Evolutionary conservation across 2,329 filamentous ascomycete genomes (phyloP).

Genomic region (Nectriaceae sp.): DNA sequence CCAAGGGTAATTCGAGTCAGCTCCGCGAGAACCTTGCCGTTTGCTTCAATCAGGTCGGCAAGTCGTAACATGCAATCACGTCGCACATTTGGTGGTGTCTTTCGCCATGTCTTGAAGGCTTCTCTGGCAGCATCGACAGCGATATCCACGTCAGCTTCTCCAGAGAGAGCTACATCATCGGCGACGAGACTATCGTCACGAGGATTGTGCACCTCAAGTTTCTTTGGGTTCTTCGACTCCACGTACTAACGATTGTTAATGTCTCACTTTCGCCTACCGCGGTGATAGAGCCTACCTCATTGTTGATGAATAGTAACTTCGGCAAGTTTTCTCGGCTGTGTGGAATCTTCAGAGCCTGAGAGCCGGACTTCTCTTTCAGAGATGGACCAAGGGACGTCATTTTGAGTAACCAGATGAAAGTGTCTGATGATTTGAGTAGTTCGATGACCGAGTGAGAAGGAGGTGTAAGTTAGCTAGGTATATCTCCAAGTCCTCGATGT

Average conservation of each 20-base stretch:
- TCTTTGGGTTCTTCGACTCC: slow-evolving; percentile 45
- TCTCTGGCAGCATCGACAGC: slow-evolving; percentile 47
- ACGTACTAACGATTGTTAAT: slow-evolving; percentile 30
- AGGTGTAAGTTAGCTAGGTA: too few relatives aligned
- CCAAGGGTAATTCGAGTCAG: slow-evolving; percentile 49
- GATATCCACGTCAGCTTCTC: slow-evolving; percentile 46
- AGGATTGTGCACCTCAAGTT: slow-evolving; percentile 50
- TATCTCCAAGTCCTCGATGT: background rate
- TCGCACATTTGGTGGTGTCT: slow-evolving; percentile 37
- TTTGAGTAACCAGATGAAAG: background rate
- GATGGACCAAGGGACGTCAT: slow-evolving; percentile 27
- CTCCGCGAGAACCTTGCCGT: slow-evolving; percentile 36
- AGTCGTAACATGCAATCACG: slow-evolving; percentile 44
- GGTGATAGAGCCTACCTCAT: slow-evolving; percentile 34
- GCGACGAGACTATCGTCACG: slow-evolving; percentile 50
- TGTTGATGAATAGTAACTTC: slow-evolving; percentile 41
- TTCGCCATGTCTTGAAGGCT: slow-evolving; percentile 47
- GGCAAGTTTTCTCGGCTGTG: slow-evolving; percentile 36
- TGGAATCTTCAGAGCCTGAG: slow-evolving; percentile 17
- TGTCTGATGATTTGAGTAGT: background rate
- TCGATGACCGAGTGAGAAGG: too few relatives aligned
- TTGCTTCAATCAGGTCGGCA: slow-evolving; percentile 43
- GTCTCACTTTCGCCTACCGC: too few relatives aligned
- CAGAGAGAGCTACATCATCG: slow-evolving; percentile 48
- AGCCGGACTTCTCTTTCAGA: slow-evolving; percentile 17